phyloP scores from a whole-genome alignment of 1,284 basidiomycete genomes.

The Microstroma glucosiphilum region DNA sequence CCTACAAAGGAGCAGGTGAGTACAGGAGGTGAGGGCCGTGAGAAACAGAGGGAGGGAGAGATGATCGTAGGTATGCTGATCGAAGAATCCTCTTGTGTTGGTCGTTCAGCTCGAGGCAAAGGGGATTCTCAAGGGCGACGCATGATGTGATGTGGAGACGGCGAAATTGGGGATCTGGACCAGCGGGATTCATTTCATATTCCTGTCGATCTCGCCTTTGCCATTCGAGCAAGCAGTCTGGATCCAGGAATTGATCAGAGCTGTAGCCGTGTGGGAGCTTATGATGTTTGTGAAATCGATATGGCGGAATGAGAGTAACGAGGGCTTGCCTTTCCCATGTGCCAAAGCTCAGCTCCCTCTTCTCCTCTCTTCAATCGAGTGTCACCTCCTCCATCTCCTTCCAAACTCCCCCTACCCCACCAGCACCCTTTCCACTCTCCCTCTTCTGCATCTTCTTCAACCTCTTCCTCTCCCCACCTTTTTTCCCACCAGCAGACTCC shows the following conservation, averaged over 20 bases:
- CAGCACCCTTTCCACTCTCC: constrained; percentile 7
- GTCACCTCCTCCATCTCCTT: constrained; percentile 1
- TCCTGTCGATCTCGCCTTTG: no score
- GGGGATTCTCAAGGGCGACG: constrained; percentile 7
- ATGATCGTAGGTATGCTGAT: no score
- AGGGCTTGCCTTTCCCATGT: no score
- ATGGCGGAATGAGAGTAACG: not conserved
- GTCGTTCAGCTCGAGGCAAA: not conserved
- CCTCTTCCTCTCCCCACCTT: not conserved
- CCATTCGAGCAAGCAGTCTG: not conserved
- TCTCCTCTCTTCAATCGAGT: not conserved
- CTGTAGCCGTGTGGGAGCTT: not conserved
- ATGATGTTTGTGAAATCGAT: not conserved
- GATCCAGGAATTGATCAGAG: not conserved
- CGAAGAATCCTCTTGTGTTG: no score
- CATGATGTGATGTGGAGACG: not conserved
- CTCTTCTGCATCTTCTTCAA: constrained; percentile 1
- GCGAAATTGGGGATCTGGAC: constrained; percentile 6
- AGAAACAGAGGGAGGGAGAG: no score
- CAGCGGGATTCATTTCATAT: no score
- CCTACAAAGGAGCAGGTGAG: constrained; percentile 27
- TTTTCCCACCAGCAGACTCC: constrained; percentile 33
- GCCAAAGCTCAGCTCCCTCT: not conserved
- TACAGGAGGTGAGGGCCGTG: no score
- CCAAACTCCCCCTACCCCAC: not conserved